Base-by-base conservation (phyloP, 208 protist species). In the Leishmania major region DNA sequence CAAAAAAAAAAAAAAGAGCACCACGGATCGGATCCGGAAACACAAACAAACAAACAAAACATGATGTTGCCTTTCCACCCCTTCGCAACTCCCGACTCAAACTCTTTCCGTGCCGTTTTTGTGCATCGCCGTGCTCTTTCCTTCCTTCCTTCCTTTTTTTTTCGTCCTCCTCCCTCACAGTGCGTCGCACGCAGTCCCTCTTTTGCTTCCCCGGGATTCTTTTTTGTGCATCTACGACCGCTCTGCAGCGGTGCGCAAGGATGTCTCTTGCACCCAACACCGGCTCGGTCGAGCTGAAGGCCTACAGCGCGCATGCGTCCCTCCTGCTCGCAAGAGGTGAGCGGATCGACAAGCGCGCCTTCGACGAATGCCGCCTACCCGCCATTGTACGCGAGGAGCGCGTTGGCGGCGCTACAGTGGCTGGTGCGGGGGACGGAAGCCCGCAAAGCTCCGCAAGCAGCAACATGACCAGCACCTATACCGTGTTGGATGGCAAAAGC, bases 181-280 rank as follows among this genome's bases (percentile, higher is more conserved):
- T 57, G 53, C 13, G 53, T 3, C 17, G 53, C 53, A n/a, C 57
- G 28, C 3, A 7, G 57, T 62, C 13, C 51, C 1, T 47, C 73
- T 77, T 78, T 2, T 15, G 37, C 73, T 45, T 3, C 49, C 73
- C 6, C 25, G 7, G 57, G 22, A 5, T 8, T 31, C 31, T 78
- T 40, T 6, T 76, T 11, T 76, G 45, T 28, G 31, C 35, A 11
- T 76, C 49, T 62, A n/a, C 3, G 11, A 31, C 45, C 59, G 25
- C 35, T 62, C 5, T 37, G 43, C 40, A 74, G 69, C 28, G 22
- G 72, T 2, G 51, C 72, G 55, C 69, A 28, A 49, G 37, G 13
- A 97, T 97, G 94, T 95, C 92, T 19, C 86, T 97, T 31, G 89
- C 91, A 75, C 92, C 92, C 28, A 90, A 92, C 80, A 97, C 94